A percentile compares a stretch with the other conserved stretches of the same genome.
These are phyloP conservation scores for Teunomyces funiuensis DNA, from an alignment of 805 yeast species.

Conservation along the genomic window DNA sequence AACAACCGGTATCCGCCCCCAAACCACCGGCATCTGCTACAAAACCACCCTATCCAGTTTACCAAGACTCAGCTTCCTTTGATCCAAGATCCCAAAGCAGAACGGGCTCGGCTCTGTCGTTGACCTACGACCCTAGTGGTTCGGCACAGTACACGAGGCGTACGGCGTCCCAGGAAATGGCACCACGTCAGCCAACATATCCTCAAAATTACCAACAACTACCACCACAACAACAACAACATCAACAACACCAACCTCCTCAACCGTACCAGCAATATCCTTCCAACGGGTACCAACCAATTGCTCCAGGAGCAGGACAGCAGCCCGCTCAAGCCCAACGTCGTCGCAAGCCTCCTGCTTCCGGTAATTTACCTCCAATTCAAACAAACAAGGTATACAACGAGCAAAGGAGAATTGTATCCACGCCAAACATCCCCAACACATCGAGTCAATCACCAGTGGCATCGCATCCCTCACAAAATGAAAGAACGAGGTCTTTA, in stretches of 20 bases:
- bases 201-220: constrained; percentile 3
- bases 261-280: constrained; percentile 9
- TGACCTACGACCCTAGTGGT: background rate
- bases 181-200: background rate
- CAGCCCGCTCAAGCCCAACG: constrained; percentile 4
- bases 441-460: constrained; percentile 5
- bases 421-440: constrained; percentile 23
- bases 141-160: background rate
- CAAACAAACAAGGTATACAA: constrained; percentile 6
- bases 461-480: constrained; percentile 4
- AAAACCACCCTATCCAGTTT: constrained; percentile 2
- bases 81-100: background rate
- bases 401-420: constrained; percentile 27
- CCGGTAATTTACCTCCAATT: constrained; percentile 3
- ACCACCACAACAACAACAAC: constrained; percentile 4
- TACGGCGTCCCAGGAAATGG: background rate
- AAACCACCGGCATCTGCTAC: too few relatives aligned
- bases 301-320: background rate
- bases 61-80: constrained; percentile 1
- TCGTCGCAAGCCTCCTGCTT: constrained; percentile 3
- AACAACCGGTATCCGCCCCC: too few relatives aligned
- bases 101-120: constrained; percentile 2
- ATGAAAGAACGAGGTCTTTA: constrained; percentile 29
- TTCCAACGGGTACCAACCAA: background rate
- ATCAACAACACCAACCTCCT: constrained; percentile 7